These are phyloP conservation scores for Cutaneotrichosporon spelunceum DNA, from an alignment of 1,284 basidiomycete species.

Conservation along the genomic window DNA sequence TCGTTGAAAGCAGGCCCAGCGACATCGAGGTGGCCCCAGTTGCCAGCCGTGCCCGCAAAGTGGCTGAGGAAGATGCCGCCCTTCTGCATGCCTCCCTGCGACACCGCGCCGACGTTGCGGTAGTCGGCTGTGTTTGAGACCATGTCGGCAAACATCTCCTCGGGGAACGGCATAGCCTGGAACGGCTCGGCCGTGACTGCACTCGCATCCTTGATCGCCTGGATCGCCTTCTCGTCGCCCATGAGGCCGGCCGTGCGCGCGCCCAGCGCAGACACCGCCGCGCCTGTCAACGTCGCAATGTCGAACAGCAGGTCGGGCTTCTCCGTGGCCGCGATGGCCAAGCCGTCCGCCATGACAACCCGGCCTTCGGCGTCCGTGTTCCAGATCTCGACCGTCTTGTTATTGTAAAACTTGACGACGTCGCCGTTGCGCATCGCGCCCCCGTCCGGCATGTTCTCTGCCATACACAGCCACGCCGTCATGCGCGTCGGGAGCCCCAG, in stretches of 20 bases:
- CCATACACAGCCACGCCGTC: slow-evolving; percentile 21
- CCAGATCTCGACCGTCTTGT: slow-evolving; percentile 20
- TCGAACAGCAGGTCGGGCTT: slow-evolving; percentile 23
- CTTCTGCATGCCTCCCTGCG: slow-evolving; percentile 22
- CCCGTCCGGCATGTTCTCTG: slow-evolving; percentile 25
- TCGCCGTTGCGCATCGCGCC: slow-evolving; percentile 18
- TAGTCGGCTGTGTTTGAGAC: slow-evolving; percentile 19
- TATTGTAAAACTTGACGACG: slow-evolving; percentile 18
- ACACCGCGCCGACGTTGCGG: slow-evolving; percentile 16
- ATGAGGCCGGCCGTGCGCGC: slow-evolving; percentile 23
- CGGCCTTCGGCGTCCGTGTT: slow-evolving; percentile 26
- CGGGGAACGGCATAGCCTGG: slow-evolving; percentile 24
- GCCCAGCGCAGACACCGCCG: slow-evolving; percentile 21
- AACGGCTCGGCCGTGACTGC: slow-evolving; percentile 16
- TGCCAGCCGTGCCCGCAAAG: slow-evolving; percentile 23
- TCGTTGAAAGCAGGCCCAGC: slow-evolving; percentile 22
- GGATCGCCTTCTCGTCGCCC: slow-evolving; percentile 22
- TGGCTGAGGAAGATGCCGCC: slow-evolving; percentile 22
- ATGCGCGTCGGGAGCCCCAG: slow-evolving; percentile 15
- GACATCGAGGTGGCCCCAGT: slow-evolving; percentile 27
- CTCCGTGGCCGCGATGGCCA: slow-evolving; percentile 13
- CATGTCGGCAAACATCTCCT: slow-evolving; percentile 22
- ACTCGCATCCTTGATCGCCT: slow-evolving; percentile 12
- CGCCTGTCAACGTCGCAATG: slow-evolving; percentile 24
- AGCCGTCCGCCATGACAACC: slow-evolving; percentile 23